Percentiles rank a stretch among this genome's conserved stretches.
These are phyloP conservation scores for Mycena amicta DNA, from an alignment of 768 basidiomycete species.

Conservation along the genomic window DNA sequence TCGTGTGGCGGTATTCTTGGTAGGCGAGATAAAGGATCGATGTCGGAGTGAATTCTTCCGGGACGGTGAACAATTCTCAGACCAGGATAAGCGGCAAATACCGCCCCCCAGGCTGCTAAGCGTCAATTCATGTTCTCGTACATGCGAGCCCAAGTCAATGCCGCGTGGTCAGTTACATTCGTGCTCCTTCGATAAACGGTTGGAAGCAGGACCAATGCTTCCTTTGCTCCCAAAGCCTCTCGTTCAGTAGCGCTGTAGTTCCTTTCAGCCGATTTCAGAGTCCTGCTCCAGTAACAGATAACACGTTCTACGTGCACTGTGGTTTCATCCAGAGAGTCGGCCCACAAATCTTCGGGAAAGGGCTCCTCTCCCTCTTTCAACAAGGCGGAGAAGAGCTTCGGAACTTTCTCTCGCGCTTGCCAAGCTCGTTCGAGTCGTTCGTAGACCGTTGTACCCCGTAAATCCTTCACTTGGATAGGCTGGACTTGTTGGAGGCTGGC, in stretches of 20 bases:
- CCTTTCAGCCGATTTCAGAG: too few species aligned
- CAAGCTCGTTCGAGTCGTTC: not conserved
- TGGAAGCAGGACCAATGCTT: constrained; percentile 19
- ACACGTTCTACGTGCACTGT: constrained; percentile 22
- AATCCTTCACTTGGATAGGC: not conserved
- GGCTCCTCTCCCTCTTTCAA: not conserved
- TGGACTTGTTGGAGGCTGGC: constrained; percentile 8
- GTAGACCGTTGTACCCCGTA: not conserved
- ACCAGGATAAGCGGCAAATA: constrained; percentile 28
- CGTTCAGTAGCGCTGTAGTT: not conserved
- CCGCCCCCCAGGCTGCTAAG: constrained; percentile 27
- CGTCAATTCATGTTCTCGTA: constrained; percentile 17
- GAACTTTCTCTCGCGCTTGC: not conserved
- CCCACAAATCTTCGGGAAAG: not conserved
- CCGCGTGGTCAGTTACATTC: constrained; percentile 10
- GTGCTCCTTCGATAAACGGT: constrained; percentile 17
- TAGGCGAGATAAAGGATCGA: constrained; percentile 1
- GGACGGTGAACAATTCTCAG: constrained; percentile 30
- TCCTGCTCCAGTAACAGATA: too few species aligned
- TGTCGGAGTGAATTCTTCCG: constrained; percentile 31
- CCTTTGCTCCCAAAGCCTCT: too few species aligned
- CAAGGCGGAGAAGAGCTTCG: not conserved
- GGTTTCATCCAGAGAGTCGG: constrained; percentile 12
- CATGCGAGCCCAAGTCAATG: constrained; percentile 9
- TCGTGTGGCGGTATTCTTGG: too few species aligned